Evolutionary conservation across 2,329 filamentous ascomycete genomes (phyloP).

Genomic region (Curvularia verruculosa): DNA sequence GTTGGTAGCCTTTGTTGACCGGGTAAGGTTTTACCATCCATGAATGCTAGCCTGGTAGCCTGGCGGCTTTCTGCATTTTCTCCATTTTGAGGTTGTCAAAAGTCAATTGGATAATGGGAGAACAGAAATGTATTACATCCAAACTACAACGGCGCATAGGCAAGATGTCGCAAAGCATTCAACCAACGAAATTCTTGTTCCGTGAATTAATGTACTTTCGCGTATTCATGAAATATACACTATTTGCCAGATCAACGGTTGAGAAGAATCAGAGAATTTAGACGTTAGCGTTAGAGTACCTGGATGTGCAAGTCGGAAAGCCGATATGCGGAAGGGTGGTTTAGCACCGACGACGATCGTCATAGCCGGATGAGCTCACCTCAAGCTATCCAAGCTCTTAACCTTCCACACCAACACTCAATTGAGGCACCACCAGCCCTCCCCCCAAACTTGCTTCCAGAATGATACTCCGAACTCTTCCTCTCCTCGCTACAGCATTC

Average conservation of each 20-base stretch:
- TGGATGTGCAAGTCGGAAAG: not conserved
- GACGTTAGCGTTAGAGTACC: not conserved
- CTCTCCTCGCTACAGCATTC: slow-evolving; percentile 21
- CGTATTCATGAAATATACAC: too few relatives aligned
- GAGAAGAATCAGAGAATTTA: not conserved
- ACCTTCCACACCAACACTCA: not conserved
- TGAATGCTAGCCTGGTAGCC: not conserved
- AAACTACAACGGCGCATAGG: not conserved
- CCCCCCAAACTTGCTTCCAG: not conserved
- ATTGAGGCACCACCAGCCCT: slow-evolving; percentile 3
- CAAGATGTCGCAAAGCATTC: not conserved
- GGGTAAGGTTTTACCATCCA: too few relatives aligned
- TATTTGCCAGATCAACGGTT: not conserved
- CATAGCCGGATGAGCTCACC: slow-evolving; percentile 10
- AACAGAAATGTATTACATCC: not conserved
- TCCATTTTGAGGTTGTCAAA: not conserved
- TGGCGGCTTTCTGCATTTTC: not conserved
- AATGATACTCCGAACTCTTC: slow-evolving; percentile 26
- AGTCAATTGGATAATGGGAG: not conserved
- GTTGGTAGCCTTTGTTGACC: not conserved
- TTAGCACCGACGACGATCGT: not conserved
- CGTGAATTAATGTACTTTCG: not conserved
- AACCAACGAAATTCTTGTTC: not conserved
- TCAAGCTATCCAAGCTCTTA: not conserved
- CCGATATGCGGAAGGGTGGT: not conserved